These are phyloP conservation scores for Phialophora expanda DNA, from an alignment of 2,329 filamentous ascomycete genomes.

Conservation along the genomic window DNA sequence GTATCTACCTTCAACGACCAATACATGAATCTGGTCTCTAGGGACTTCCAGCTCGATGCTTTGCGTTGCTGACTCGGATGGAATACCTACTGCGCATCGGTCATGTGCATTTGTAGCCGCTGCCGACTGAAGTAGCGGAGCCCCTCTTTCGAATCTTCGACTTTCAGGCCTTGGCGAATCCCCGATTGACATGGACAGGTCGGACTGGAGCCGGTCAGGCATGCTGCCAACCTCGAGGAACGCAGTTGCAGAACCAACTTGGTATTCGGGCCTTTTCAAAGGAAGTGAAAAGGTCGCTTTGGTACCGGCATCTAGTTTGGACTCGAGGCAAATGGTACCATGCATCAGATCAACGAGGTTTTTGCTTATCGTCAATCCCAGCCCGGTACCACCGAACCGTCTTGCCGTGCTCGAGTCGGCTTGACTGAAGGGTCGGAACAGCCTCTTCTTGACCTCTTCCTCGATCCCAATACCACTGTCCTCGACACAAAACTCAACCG, in stretches of 20 bases:
- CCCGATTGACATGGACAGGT: slow-evolving; percentile 47
- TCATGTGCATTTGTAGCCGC: slow-evolving; percentile 1
- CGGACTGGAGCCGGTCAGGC: slow-evolving; percentile 45
- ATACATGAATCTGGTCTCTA: slow-evolving; percentile 68
- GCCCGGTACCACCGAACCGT: slow-evolving; percentile 77
- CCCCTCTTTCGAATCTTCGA: slow-evolving; percentile 10
- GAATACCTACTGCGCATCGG: not conserved
- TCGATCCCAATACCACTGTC: slow-evolving; percentile 84
- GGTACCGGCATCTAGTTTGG: slow-evolving; percentile 69
- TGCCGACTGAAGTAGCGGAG: slow-evolving; percentile 5
- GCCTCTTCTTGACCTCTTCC: slow-evolving; percentile 71
- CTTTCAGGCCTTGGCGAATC: slow-evolving; percentile 29
- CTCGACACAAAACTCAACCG: slow-evolving; percentile 73
- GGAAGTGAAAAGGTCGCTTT: slow-evolving; percentile 78
- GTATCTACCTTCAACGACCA: slow-evolving; percentile 68
- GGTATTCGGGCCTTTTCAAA: slow-evolving; percentile 71
- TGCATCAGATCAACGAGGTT: slow-evolving; percentile 80
- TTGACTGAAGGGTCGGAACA: slow-evolving; percentile 83
- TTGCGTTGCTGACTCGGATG: not conserved
- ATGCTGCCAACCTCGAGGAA: slow-evolving; percentile 66
- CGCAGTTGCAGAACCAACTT: slow-evolving; percentile 50
- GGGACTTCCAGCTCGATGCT: slow-evolving; percentile 54
- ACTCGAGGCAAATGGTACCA: slow-evolving; percentile 73
- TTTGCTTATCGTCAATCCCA: slow-evolving; percentile 81
- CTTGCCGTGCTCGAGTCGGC: slow-evolving; percentile 79